Evolutionary conservation across 164 flowering plant genomes (phyloP), one percentile per base, ranked within the genome.

Genomic region (Paratinospora sagittata): DNA sequence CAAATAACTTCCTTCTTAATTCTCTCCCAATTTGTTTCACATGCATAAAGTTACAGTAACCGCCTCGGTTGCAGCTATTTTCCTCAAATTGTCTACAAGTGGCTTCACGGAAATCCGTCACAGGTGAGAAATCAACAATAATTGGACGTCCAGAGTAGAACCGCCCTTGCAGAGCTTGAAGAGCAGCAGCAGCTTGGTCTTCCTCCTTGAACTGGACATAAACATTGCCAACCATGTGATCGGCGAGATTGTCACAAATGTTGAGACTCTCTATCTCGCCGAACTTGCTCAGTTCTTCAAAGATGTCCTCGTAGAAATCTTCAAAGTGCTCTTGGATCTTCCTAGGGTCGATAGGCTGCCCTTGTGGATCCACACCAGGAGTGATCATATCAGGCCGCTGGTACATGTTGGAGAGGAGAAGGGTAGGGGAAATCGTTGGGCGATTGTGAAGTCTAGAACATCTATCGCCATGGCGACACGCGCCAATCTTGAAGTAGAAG

Each of bases 141-240:
- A 89, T 89, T 6, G 94, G 94, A n/a, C 89, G 90, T 12, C 91
- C 94, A n/a, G 87, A 84, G 77, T 90, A 90, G 73, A 83, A 90
- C 8, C 97, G 75, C 3, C 92, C 93, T 49, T 80, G 84, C 21
- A 90, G 70, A 16, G 85, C 83, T 71, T 81, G 83, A 12, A 91
- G 55, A 8, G 97, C 97, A 3, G 88, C 85, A 2, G 88, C 90
- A 0, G 97, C 97, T 66, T 91, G 91, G 9, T 89, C 95, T 76
- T 91, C 95, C 85, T 91, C 97, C 75, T 78, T 88, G 81, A 91
- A 91, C 80, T 87, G 95, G 21, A 82, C 90, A 41, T 88, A 91
- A 4, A 91, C 97, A 73, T 91, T 91, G 0, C 97, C 97, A 19
- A 89, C 82, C 97, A 90, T 86, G 78, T 89, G 96, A 75, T 87